A percentile compares a stretch with the other conserved stretches of the same genome.
These are phyloP conservation scores for Cytospora mali DNA, from an alignment of 2,329 filamentous ascomycete species.

Conservation along the genomic window DNA sequence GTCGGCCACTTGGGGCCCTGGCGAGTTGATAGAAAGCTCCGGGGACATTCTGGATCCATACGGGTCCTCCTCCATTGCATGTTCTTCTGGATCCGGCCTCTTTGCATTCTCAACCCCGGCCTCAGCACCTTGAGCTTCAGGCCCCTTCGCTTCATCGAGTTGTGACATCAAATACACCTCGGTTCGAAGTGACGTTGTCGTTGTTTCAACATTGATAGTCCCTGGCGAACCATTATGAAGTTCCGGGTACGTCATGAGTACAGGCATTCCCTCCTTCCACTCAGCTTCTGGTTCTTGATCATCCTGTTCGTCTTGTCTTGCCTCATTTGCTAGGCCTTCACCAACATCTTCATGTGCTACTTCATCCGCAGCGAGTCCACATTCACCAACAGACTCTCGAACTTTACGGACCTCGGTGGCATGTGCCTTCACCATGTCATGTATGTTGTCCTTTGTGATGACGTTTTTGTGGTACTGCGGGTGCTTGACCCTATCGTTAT, in stretches of 20 bases:
- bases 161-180: background rate
- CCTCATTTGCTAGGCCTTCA: constrained; percentile 8
- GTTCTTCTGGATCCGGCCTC: background rate
- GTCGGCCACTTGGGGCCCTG: background rate
- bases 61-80: background rate
- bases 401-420: constrained; percentile 31
- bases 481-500: constrained; percentile 38
- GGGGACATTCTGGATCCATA: background rate
- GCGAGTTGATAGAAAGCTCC: background rate
- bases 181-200: background rate
- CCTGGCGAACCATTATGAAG: constrained; percentile 15
- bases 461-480: constrained; percentile 34
- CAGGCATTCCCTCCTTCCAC: background rate
- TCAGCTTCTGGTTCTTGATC: background rate
- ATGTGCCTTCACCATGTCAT: constrained; percentile 35
- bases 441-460: constrained; percentile 36
- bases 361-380: background rate
- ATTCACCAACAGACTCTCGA: constrained; percentile 13
- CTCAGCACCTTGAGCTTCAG: background rate
- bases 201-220: background rate
- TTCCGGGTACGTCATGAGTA: constrained; percentile 2
- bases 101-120: background rate
- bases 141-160: background rate
- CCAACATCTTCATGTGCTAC: constrained; percentile 3
- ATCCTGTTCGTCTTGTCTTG: background rate